These are phyloP conservation scores for Ganoderma lucidum DNA, from an alignment of 1,284 basidiomycete species.

Conservation along the genomic window DNA sequence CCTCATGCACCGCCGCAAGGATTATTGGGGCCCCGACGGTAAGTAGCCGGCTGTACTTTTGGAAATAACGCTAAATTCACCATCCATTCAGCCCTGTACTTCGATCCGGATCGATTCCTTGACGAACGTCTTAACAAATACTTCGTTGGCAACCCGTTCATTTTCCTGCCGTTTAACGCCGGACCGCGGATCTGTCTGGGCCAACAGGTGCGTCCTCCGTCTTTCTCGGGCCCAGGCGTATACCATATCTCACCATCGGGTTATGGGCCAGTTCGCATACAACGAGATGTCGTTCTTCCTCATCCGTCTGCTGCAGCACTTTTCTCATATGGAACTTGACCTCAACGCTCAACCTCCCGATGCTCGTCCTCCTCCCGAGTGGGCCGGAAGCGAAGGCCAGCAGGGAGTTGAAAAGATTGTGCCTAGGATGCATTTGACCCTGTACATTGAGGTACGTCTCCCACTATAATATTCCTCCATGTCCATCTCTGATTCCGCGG, in stretches of 20 bases:
- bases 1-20: conserved; percentile 41
- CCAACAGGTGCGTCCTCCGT: conserved; percentile 51
- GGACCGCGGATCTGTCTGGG: conserved; percentile 67
- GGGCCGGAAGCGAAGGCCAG: conserved; percentile 29
- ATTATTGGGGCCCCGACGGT: conserved; percentile 43
- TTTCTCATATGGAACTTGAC: conserved; percentile 52
- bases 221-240: too few relatives aligned
- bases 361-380: conserved; percentile 28
- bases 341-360: conserved; percentile 29
- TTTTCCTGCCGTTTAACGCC: conserved; percentile 69
- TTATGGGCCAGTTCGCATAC: conserved; percentile 45
- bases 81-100: conserved; percentile 49
- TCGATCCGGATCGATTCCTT: conserved; percentile 68
- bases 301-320: conserved; percentile 53
- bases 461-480: neutral
- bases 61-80: neutral
- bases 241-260: neutral
- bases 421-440: conserved; percentile 30
- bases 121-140: conserved; percentile 59
- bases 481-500: neutral
- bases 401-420: conserved; percentile 30
- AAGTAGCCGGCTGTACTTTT: neutral
- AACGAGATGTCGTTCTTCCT: conserved; percentile 52
- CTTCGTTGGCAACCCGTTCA: conserved; percentile 62
- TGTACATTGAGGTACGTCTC: conserved; percentile 31